Evolutionary conservation across 306 rosid genomes (phyloP).

Genomic region (Luffa aegyptiaca): DNA sequence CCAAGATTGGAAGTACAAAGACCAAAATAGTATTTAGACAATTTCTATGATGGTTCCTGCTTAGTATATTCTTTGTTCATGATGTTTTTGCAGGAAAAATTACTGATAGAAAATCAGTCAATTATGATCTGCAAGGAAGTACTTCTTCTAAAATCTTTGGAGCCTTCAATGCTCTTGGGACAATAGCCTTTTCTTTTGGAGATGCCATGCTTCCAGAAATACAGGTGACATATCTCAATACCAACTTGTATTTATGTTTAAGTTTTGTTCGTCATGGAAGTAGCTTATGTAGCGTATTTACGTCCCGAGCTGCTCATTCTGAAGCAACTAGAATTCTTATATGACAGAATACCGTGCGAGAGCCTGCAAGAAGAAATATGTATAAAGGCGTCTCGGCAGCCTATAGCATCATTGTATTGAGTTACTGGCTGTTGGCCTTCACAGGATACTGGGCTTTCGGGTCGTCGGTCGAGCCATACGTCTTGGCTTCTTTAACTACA

Average conservation of each 20-base stretch:
- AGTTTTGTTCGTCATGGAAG: not conserved
- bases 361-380: conserved; percentile 63
- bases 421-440: conserved; percentile 58
- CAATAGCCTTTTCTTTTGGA: conserved; percentile 69
- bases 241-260: not conserved
- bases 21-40: too few species aligned
- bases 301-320: not conserved
- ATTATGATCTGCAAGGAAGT: conserved; percentile 46
- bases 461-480: conserved; percentile 58
- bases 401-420: conserved; percentile 43
- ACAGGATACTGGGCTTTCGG: conserved; percentile 73
- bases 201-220: conserved; percentile 85
- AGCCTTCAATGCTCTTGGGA: conserved; percentile 70
- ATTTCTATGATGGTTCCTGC: not conserved
- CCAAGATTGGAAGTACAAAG: too few species aligned
- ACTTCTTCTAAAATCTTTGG: conserved; percentile 37
- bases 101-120: conserved; percentile 45
- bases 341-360: conserved; percentile 51
- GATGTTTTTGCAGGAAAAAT: conserved; percentile 34
- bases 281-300: not conserved
- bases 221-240: conserved; percentile 28
- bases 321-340: not conserved
- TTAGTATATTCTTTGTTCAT: not conserved
- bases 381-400: conserved; percentile 63
- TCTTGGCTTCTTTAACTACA: conserved; percentile 39